Conservation (phyloP, 139 green algal genomes). For the Gonium pectorale region DNA sequence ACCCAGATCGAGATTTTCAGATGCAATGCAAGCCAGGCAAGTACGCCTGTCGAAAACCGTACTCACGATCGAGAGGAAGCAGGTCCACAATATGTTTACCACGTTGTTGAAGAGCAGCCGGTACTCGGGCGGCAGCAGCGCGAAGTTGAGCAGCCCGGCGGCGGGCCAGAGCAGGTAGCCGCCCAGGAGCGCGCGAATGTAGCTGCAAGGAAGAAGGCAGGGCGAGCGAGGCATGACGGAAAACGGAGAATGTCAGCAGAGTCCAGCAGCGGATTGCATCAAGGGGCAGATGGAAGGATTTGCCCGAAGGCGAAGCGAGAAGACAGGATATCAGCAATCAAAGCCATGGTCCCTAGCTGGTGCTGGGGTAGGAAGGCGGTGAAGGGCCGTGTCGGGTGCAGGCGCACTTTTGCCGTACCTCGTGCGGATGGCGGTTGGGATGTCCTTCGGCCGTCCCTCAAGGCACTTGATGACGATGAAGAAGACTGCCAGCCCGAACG, state of each 20-base stretch:
- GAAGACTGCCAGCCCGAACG: slow-evolving; percentile 59
- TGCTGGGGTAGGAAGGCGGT: too few relatives aligned
- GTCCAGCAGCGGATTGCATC: too few relatives aligned
- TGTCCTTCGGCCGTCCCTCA: slow-evolving; percentile 39
- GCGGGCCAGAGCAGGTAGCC: slow-evolving; percentile 71
- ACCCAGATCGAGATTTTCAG: background rate
- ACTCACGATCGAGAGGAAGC: slow-evolving; percentile 47
- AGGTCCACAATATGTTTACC: slow-evolving; percentile 50
- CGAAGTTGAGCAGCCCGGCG: slow-evolving; percentile 72
- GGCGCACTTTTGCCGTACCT: too few relatives aligned
- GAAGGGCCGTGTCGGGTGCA: too few relatives aligned
- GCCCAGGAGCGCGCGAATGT: slow-evolving; percentile 51
- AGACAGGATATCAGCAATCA: too few relatives aligned
- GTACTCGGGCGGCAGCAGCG: slow-evolving; percentile 63
- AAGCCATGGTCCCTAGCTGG: too few relatives aligned
- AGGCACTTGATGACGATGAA: slow-evolving; percentile 56
- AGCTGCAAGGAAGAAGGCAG: slow-evolving; percentile 31
- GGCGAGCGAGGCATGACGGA: too few relatives aligned
- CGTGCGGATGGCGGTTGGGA: background rate
- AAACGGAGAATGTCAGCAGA: too few relatives aligned
- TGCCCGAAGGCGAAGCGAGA: too few relatives aligned
- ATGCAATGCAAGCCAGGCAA: background rate
- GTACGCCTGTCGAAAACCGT: background rate
- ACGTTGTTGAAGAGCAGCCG: slow-evolving; percentile 70
- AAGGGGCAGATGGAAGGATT: too few relatives aligned